Conservation (phyloP, 139 green algal genomes). For the Micractinium conductrix region DNA sequence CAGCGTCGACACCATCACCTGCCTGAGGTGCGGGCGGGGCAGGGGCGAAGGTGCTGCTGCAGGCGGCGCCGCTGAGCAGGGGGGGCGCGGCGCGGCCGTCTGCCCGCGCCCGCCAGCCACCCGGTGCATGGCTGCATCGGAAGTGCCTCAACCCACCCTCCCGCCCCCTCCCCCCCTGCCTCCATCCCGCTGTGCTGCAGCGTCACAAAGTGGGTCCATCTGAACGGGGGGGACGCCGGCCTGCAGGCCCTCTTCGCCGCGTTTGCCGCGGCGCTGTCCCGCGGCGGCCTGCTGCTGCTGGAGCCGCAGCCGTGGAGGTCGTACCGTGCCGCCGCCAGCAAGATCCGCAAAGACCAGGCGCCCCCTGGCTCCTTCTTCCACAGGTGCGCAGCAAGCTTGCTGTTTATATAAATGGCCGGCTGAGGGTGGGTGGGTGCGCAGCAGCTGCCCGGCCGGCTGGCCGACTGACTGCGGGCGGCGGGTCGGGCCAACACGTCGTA, state of each 20-base stretch:
- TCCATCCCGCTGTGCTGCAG: neutral
- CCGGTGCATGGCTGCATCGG: neutral
- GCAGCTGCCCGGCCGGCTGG: too few species aligned
- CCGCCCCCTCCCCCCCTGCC: neutral
- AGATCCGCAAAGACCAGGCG: conserved; percentile 43
- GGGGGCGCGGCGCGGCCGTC: too few species aligned
- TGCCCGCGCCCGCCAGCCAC: neutral
- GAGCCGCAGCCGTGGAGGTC: conserved; percentile 93
- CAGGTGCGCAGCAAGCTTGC: conserved; percentile 1
- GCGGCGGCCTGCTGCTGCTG: conserved; percentile 85
- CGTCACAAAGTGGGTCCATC: conserved; percentile 96
- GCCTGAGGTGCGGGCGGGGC: conserved; percentile 8
- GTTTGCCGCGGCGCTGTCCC: conserved; percentile 46
- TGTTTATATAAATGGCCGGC: neutral
- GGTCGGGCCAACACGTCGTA: too few species aligned
- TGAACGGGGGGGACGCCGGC: conserved; percentile 87
- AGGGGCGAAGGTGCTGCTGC: too few species aligned
- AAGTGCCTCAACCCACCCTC: neutral
- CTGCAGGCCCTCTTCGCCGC: conserved; percentile 75
- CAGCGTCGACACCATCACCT: conserved; percentile 41
- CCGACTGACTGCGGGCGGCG: too few species aligned
- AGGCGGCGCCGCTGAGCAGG: neutral
- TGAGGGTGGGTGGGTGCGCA: too few species aligned
- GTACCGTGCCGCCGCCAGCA: conserved; percentile 74
- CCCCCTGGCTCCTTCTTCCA: conserved; percentile 20